Conservation (phyloP, 106 monocot species). For the Dioscorea dumetorum region DNA sequence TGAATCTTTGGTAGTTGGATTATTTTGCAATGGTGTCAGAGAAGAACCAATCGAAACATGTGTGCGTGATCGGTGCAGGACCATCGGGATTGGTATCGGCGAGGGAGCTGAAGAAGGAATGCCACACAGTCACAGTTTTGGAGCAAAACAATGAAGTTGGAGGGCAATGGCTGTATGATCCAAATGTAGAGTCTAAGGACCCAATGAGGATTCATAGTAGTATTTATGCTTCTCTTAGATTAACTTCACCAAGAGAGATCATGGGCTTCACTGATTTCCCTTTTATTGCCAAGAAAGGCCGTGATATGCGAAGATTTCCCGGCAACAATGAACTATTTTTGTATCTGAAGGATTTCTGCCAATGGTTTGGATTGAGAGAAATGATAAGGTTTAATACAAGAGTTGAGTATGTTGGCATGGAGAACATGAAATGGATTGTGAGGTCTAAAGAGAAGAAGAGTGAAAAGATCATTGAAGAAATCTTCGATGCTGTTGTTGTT, state of each 20-base stretch:
- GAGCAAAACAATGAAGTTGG: constrained; percentile 58
- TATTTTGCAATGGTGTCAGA: constrained; percentile 23
- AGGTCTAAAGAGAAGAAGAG: constrained; percentile 18
- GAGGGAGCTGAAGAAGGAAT: constrained; percentile 56
- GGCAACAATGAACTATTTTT: constrained; percentile 40
- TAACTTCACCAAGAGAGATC: constrained; percentile 47
- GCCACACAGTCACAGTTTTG: constrained; percentile 32
- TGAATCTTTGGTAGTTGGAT: not conserved
- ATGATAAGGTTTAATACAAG: constrained; percentile 50
- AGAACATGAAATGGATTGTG: constrained; percentile 39
- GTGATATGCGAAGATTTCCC: constrained; percentile 58
- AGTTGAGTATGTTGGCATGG: constrained; percentile 46
- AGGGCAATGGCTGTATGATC: constrained; percentile 65
- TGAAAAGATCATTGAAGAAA: constrained; percentile 23
- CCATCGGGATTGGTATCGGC: constrained; percentile 55
- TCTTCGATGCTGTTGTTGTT: constrained; percentile 69
- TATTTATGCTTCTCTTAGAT: constrained; percentile 45
- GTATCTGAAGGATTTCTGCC: constrained; percentile 52
- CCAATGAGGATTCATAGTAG: constrained; percentile 50
- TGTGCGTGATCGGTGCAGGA: constrained; percentile 69
- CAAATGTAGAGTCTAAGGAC: constrained; percentile 26
- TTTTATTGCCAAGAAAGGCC: constrained; percentile 30
- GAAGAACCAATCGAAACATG: constrained; percentile 18
- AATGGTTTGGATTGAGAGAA: constrained; percentile 37
- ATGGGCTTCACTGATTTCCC: constrained; percentile 69